phyloP scores from a whole-genome alignment of 2,329 filamentous ascomycete genomes.

The Dothideomycetidae sp. region DNA sequence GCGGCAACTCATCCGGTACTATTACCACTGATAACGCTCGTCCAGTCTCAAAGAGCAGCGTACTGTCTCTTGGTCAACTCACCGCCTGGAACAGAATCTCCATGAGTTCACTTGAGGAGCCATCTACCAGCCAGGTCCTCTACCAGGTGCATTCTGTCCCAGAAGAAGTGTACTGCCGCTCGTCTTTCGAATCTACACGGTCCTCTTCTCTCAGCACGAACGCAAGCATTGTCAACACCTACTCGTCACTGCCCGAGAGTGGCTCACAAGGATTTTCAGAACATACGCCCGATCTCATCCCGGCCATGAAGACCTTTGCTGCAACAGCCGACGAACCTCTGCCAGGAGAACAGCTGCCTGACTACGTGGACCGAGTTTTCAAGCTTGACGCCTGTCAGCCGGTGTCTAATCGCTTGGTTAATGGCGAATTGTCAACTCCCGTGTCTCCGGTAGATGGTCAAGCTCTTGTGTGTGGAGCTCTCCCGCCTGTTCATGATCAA shows the following conservation, averaged over 20 bases:
- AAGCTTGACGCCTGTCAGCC: constrained; percentile 4
- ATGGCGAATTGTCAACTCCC: neutral
- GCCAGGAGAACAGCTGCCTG: neutral
- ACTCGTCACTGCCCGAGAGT: neutral
- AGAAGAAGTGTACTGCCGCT: neutral
- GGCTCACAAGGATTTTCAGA: neutral
- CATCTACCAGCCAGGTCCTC: neutral
- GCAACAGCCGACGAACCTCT: neutral
- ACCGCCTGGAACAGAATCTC: constrained; percentile 6
- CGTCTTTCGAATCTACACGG: neutral
- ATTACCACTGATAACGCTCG: no score
- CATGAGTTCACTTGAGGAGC: constrained; percentile 3
- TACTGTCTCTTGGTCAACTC: constrained; percentile 2
- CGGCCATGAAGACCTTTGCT: constrained; percentile 3
- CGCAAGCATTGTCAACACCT: constrained; percentile 2
- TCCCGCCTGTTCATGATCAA: neutral
- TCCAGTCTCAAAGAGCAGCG: constrained; percentile 3
- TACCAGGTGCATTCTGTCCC: constrained; percentile 3
- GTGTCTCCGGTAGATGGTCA: neutral
- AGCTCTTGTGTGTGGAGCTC: no score
- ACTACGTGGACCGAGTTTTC: constrained; percentile 1
- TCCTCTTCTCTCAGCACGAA: neutral
- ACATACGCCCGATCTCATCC: constrained; percentile 1
- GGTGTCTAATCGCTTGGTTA: neutral
- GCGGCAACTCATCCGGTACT: no score